Conservation (phyloP, 2,329 filamentous ascomycete species). For the Talaromyces piceae region DNA sequence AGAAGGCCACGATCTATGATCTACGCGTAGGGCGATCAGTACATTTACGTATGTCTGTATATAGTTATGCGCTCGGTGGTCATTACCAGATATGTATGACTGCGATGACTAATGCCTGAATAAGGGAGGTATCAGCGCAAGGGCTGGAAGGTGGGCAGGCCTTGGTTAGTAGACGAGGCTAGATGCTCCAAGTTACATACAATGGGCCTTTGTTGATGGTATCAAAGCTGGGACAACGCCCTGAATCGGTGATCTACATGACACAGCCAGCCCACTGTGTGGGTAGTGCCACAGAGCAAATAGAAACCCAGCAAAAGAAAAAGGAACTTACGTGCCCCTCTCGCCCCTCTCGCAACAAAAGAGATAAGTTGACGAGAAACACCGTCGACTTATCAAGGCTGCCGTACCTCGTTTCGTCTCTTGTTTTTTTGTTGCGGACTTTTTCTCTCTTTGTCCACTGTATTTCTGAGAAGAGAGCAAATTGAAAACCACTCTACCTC, state of each 20-base stretch:
- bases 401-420: too few species aligned
- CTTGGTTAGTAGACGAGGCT: neutral
- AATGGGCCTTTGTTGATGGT: neutral
- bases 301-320: too few species aligned
- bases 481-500: neutral
- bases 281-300: neutral
- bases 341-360: neutral
- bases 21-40: too few species aligned
- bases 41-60: too few species aligned
- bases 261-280: neutral
- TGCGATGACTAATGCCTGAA: neutral
- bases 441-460: neutral
- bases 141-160: neutral
- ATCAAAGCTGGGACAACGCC: neutral
- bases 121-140: neutral
- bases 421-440: neutral
- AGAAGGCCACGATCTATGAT: too few species aligned
- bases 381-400: too few species aligned
- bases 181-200: neutral
- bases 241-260: neutral
- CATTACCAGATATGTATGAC: too few species aligned
- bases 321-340: too few species aligned
- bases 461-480: neutral
- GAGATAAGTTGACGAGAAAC: neutral
- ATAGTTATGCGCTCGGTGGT: too few species aligned